Percentiles rank a stretch among this genome's conserved stretches.
phyloP scores from a whole-genome alignment of 495 filamentous ascomycete species.

The Apiosordaria backusii region DNA sequence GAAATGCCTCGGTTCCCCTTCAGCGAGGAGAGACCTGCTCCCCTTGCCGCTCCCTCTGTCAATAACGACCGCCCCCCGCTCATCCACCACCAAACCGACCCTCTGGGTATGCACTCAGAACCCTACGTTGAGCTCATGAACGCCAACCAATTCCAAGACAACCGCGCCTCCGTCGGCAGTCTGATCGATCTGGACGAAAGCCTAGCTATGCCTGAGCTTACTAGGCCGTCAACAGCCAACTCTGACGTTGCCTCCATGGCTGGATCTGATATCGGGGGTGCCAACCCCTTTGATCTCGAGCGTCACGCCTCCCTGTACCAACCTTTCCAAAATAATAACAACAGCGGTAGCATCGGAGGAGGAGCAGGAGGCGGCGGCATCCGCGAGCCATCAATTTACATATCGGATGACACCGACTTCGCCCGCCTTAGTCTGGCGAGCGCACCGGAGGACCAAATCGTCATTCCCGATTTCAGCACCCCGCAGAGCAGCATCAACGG shows the following conservation, averaged over 20 bases:
- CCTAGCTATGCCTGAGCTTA: constrained; percentile 28
- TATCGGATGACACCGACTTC: constrained; percentile 48
- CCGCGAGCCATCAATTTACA: constrained; percentile 51
- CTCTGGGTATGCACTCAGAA: constrained; percentile 42
- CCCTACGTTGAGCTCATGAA: constrained; percentile 35
- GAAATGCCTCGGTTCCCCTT: constrained; percentile 50
- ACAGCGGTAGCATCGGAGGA: not conserved
- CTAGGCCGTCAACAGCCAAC: constrained; percentile 52
- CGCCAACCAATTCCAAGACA: constrained; percentile 23
- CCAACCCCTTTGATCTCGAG: constrained; percentile 54
- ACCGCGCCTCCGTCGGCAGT: constrained; percentile 42
- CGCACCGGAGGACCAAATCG: constrained; percentile 9
- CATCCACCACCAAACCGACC: constrained; percentile 50
- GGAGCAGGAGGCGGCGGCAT: constrained; percentile 8
- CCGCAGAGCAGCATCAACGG: constrained; percentile 6
- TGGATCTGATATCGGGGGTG: constrained; percentile 45
- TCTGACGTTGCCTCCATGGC: constrained; percentile 47
- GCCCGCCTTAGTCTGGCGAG: constrained; percentile 24
- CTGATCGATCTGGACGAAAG: constrained; percentile 22
- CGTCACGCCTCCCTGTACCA: constrained; percentile 51
- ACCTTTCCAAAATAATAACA: constrained; percentile 25
- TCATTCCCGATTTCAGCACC: constrained; percentile 14
- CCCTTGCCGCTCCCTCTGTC: constrained; percentile 14
- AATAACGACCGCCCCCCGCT: constrained; percentile 42
- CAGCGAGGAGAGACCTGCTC: constrained; percentile 29